A percentile compares a stretch with the other conserved stretches of the same genome.
These are phyloP conservation scores for Crithidia thermophila DNA, from an alignment of 208 protist genomes.

Conservation along the genomic window DNA sequence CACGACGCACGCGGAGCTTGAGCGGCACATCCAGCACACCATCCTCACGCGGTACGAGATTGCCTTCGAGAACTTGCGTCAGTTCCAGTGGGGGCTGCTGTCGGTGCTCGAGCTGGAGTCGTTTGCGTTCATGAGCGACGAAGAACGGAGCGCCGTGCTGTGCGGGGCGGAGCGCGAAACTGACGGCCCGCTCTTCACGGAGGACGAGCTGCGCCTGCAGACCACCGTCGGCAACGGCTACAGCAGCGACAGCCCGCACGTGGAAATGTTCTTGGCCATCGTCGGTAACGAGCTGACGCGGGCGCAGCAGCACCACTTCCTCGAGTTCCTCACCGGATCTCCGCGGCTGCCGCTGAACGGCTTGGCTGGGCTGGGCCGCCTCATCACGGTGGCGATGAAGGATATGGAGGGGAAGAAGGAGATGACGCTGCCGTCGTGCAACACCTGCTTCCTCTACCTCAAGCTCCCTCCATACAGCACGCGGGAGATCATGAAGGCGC, in stretches of 20 bases:
- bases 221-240: constrained; percentile 86
- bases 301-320: constrained; percentile 73
- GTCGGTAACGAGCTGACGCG: constrained; percentile 71
- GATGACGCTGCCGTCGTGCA: constrained; percentile 88
- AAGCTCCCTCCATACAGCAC: constrained; percentile 90
- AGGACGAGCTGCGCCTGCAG: constrained; percentile 55
- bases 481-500: constrained; percentile 64
- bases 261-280: constrained; percentile 72
- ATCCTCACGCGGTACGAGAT: constrained; percentile 41
- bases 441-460: constrained; percentile 92
- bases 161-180: constrained; percentile 39
- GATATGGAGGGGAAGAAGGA: constrained; percentile 71
- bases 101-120: constrained; percentile 61
- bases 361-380: constrained; percentile 63
- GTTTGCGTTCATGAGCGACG: constrained; percentile 54
- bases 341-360: constrained; percentile 82
- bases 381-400: constrained; percentile 85
- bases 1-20: constrained; percentile 21
- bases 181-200: constrained; percentile 60
- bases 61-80: constrained; percentile 53
- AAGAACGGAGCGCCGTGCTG: constrained; percentile 60
- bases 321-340: constrained; percentile 92
- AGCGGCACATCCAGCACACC: constrained; percentile 25
- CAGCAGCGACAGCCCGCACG: constrained; percentile 52
- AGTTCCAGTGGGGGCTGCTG: constrained; percentile 65